Evolutionary conservation across 2,329 filamentous ascomycete genomes (phyloP).

Genomic region (Ascocoryne sarcoides): DNA sequence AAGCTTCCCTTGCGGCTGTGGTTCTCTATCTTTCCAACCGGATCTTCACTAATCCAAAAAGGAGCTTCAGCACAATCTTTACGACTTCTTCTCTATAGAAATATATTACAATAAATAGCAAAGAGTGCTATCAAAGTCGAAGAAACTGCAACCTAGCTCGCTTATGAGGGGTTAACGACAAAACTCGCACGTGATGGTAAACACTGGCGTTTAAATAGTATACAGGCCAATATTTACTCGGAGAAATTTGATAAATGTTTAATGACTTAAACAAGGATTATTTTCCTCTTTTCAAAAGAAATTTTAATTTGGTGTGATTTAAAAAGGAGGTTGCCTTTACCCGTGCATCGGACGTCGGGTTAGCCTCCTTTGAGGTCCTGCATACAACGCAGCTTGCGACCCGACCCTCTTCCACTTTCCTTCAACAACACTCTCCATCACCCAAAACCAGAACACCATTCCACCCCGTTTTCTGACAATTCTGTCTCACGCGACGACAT

Average conservation of each 20-base stretch:
- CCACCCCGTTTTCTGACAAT: constrained; percentile 6
- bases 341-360: constrained; percentile 1
- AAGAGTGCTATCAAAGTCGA: not conserved
- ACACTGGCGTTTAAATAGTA: not conserved
- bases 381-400: constrained; percentile 14
- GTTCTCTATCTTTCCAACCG: too few species aligned
- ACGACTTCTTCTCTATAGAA: too few species aligned
- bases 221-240: not conserved
- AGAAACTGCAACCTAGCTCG: not conserved
- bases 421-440: constrained; percentile 15
- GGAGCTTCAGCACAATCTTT: too few species aligned
- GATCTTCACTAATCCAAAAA: too few species aligned
- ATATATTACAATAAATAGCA: too few species aligned
- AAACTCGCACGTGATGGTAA: not conserved
- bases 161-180: not conserved
- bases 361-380: not conserved
- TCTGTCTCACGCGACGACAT: constrained; percentile 11
- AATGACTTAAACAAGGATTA: not conserved
- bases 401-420: constrained; percentile 10
- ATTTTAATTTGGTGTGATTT: not conserved
- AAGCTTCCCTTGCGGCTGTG: too few species aligned
- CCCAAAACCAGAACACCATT: constrained; percentile 11
- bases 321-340: not conserved
- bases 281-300: not conserved
- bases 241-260: not conserved